Evolutionary conservation across 441 rosid genomes (phyloP), one percentile per base, ranked within the genome.

Genomic region (Jatropha podagrica): DNA sequence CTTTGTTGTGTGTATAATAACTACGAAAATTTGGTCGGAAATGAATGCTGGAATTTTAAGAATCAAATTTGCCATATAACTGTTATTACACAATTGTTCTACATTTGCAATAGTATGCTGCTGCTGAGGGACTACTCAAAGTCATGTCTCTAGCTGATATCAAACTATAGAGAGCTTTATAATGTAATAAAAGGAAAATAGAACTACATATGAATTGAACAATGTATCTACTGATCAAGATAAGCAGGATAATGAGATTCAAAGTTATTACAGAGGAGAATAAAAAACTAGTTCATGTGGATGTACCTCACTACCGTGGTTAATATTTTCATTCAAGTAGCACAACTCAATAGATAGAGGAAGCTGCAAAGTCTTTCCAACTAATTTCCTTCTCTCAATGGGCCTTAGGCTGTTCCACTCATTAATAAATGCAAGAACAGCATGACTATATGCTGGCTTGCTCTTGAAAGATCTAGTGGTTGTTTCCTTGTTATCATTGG

Each of bases 361-460:
- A 76, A 92, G 89, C 80, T 90, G 99, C 85, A 96, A 80, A 79
- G 97, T 92, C 85, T 92, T 96, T 74, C 97, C 98, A 74, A 81
- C 76, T 81, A 96, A 81, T 86, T 91, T 94, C 79, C 88, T 86
- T 82, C 79, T 88, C 81, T 92, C 94, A 74, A 93, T 83, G 63
- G 98, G 91, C 82, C 96, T 89, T 79, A 96, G 84, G 74, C 81
- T 80, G 74, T 86, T 87, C 98, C 98, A 96, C 40, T 94, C 97
- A 10, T 79, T 81, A 67, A 90, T 62, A 78, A 94, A 93, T 59
- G 76, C 82, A 80, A 71, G 79, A 65, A 91, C 81, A 78, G 92
- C 96, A 72, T 73, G 86, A 78, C 88, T 74, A 77, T 78, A 78
- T 68, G 75, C 83, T 27, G 85, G 86, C 52, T 79, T 81, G 48